phyloP scores from a whole-genome alignment of 257 asterid genomes.

The Oldenlandia corymbosa region DNA sequence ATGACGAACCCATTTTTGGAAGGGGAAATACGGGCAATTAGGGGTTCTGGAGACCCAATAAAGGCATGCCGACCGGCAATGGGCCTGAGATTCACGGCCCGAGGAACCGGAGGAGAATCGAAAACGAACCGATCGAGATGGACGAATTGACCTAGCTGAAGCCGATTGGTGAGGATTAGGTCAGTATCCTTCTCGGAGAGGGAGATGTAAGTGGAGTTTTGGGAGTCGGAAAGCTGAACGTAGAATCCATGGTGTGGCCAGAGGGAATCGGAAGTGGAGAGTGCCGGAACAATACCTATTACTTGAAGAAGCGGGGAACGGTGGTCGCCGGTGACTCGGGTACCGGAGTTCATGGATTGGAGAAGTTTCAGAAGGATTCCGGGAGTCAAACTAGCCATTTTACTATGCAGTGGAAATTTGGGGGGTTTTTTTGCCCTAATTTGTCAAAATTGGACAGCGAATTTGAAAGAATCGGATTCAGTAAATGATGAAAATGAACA shows the following conservation, averaged over 20 bases:
- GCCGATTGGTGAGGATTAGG: slow-evolving; percentile 71
- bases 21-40: slow-evolving; percentile 48
- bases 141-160: slow-evolving; percentile 85
- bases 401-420: too few species aligned
- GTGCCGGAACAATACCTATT: slow-evolving; percentile 81
- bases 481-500: not conserved
- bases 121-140: slow-evolving; percentile 72
- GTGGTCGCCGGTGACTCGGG: slow-evolving; percentile 91
- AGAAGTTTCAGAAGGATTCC: slow-evolving; percentile 88
- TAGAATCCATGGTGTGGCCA: slow-evolving; percentile 83
- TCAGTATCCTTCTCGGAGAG: slow-evolving; percentile 81
- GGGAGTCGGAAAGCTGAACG: slow-evolving; percentile 87
- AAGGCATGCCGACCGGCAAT: slow-evolving; percentile 69
- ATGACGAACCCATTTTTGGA: slow-evolving; percentile 52
- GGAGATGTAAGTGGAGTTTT: slow-evolving; percentile 82
- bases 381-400: slow-evolving; percentile 81
- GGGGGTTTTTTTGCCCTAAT: too few species aligned
- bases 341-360: slow-evolving; percentile 71
- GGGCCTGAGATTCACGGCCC: slow-evolving; percentile 63
- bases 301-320: slow-evolving; percentile 93
- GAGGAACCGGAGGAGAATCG: slow-evolving; percentile 70
- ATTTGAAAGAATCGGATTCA: not conserved
- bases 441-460: not conserved
- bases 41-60: slow-evolving; percentile 77
- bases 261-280: slow-evolving; percentile 63